These are phyloP conservation scores for Rhodofomes roseus DNA, from an alignment of 1,284 basidiomycete genomes.

Conservation along the genomic window DNA sequence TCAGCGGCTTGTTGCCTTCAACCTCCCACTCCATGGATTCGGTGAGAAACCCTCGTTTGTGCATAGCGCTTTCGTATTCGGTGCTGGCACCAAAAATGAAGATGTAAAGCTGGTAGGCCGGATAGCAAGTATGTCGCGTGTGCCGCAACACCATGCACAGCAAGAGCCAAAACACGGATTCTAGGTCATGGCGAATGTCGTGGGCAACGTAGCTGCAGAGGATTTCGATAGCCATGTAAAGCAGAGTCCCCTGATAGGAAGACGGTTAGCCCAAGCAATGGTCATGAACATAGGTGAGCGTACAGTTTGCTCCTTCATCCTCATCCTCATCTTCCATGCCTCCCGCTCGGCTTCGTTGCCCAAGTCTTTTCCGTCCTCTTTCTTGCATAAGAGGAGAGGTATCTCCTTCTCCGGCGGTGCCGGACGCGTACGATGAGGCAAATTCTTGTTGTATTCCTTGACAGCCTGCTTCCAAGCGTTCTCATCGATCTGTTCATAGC, in stretches of 20 bases:
- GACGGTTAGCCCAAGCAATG: not conserved
- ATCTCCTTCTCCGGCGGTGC: not conserved
- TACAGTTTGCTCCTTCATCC: conserved; percentile 9
- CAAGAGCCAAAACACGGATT: conserved; percentile 11
- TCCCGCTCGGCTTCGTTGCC: too few relatives aligned
- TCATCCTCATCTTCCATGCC: not conserved
- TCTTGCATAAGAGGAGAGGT: not conserved
- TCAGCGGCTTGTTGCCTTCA: conserved; percentile 3
- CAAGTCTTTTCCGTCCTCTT: not conserved
- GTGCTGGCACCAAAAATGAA: not conserved
- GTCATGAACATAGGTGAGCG: not conserved
- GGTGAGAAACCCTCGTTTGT: not conserved
- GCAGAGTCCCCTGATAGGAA: conserved; percentile 9
- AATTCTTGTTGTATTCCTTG: not conserved
- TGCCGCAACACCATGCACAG: conserved; percentile 12
- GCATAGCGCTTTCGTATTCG: not conserved
- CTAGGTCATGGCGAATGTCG: not conserved
- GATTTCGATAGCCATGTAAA: conserved; percentile 10
- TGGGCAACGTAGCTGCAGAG: not conserved
- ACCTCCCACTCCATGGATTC: not conserved
- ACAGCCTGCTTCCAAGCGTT: not conserved
- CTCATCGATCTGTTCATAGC: not conserved
- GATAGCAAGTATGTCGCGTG: not conserved
- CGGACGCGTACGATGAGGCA: not conserved
- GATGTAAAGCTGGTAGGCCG: not conserved